A percentile compares a stretch with the other conserved stretches of the same genome.
These are phyloP conservation scores for Sugiyamaella marilandica DNA, from an alignment of 805 yeast species.

Conservation along the genomic window DNA sequence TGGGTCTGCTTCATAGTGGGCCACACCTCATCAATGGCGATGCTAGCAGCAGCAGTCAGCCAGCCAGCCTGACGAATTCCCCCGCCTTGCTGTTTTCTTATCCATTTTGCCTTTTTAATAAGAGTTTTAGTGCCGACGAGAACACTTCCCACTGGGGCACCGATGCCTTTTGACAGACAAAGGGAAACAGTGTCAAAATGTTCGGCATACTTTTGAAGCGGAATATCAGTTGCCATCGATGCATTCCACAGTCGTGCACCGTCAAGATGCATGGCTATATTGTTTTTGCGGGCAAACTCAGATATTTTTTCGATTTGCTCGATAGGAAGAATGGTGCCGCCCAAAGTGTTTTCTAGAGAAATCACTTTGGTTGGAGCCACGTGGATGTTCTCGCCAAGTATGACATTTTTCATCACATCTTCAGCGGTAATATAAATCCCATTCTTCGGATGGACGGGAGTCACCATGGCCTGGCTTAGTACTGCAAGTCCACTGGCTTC, in stretches of 20 bases:
- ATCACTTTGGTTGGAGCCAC: slow-evolving; percentile 82
- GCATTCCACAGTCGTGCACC: slow-evolving; percentile 98
- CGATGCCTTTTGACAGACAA: slow-evolving; percentile 83
- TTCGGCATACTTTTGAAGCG: slow-evolving; percentile 65
- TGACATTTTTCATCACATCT: slow-evolving; percentile 60
- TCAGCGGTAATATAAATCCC: slow-evolving; percentile 74
- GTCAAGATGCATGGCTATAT: slow-evolving; percentile 70
- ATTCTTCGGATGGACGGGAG: slow-evolving; percentile 72
- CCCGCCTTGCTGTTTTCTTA: slow-evolving; percentile 90
- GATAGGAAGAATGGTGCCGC: slow-evolving; percentile 74
- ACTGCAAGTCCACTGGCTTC: slow-evolving; percentile 93
- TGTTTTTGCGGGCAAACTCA: slow-evolving; percentile 58
- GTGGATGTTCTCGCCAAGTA: slow-evolving; percentile 80
- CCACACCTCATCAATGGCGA: slow-evolving; percentile 71
- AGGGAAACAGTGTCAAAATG: slow-evolving; percentile 85
- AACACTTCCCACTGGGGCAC: slow-evolving; percentile 91
- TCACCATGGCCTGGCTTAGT: slow-evolving; percentile 87
- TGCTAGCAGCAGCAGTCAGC: slow-evolving; percentile 73
- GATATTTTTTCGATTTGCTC: slow-evolving; percentile 72
- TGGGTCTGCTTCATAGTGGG: slow-evolving; percentile 49
- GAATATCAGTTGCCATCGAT: slow-evolving; percentile 63
- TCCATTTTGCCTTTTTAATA: slow-evolving; percentile 71
- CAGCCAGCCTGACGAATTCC: slow-evolving; percentile 88
- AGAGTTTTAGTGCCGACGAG: slow-evolving; percentile 61
- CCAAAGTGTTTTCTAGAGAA: slow-evolving; percentile 82